Base-by-base conservation (phyloP, 2,329 filamentous ascomycete genomes). In the Fusarium brachygibbosum region DNA sequence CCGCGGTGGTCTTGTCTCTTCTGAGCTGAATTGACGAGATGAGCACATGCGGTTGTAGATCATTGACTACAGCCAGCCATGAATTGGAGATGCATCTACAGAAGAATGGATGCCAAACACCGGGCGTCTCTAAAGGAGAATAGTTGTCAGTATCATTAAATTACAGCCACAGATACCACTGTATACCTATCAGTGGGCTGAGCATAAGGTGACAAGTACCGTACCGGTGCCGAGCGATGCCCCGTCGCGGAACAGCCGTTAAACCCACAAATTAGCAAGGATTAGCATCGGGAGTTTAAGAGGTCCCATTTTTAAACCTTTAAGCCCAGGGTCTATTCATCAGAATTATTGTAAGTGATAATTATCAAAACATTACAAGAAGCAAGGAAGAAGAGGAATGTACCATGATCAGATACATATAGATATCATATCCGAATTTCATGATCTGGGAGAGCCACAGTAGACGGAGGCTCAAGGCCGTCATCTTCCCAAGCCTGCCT, bases 151-250 rank as follows among this genome's bases (percentile, higher is more conserved):
- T 23, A 19, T 25, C 25, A 11, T 21, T 17, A n/a, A 46, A 29
- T 57, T 46, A 49, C 45, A 53, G 50, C 53, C 59, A 53, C 42
- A 61, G 32, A 58, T 58, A 46, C 42, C 50, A 42, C 35, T 51
- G 41, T 49, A 35, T n/a, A n/a, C n/a, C n/a, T n/a, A n/a, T 66
- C 38, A 25, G 60, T 70, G 67, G 66, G 66, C 56, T 64, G 67
- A 73, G 59, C 37, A 50, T 69, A 54, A 67, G 69, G 71, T 74
- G 72, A 74, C 59, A 69, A 71, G 69, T 73, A 70, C 71, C 65
- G 72, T 71, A 45, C 60, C 68, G 69, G 67, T 68, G 66, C 67
- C 67, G 67, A 69, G 58, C 62, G 64, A 69, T 68, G 59, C 60
- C 58, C 71, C 66, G 62, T 63, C 35, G 54, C 63, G 72, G 72